Evolutionary conservation across 1,284 basidiomycete genomes (phyloP).

Genomic region (Ceratobasidium papillatum): DNA sequence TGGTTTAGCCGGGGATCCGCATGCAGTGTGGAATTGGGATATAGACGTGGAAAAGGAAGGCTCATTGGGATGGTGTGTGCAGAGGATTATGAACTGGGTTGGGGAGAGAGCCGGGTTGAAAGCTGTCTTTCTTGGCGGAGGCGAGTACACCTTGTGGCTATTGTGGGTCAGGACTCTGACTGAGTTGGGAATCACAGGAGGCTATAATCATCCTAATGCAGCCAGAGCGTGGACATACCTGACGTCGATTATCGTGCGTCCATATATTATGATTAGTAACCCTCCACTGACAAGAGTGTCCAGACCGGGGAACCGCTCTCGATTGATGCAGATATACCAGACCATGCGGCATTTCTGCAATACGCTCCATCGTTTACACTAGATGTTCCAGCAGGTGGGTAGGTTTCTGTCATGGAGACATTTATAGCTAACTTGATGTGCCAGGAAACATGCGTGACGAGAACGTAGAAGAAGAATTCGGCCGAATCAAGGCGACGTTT

Average conservation of each 20-base stretch:
- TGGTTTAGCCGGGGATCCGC: constrained; percentile 84
- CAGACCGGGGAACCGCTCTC: constrained; percentile 65
- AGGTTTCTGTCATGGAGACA: not conserved
- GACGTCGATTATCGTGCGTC: constrained; percentile 74
- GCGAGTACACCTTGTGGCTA: constrained; percentile 52
- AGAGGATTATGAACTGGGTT: constrained; percentile 65
- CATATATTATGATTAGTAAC: not conserved
- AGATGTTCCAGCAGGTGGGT: constrained; percentile 64
- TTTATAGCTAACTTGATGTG: not conserved
- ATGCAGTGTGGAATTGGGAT: constrained; percentile 80
- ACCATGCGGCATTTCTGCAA: constrained; percentile 71
- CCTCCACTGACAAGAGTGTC: constrained; percentile 12
- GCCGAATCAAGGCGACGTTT: constrained; percentile 48
- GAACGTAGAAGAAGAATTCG: constrained; percentile 66
- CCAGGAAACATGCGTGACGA: constrained; percentile 74
- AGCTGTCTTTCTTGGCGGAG: constrained; percentile 72
- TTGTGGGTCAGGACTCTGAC: not conserved
- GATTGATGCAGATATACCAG: constrained; percentile 71
- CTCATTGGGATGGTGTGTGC: constrained; percentile 75
- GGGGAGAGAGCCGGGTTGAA: constrained; percentile 53
- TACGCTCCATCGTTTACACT: constrained; percentile 84
- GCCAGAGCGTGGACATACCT: constrained; percentile 86
- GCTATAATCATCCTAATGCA: constrained; percentile 82
- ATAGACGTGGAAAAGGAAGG: constrained; percentile 62
- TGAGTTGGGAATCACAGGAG: constrained; percentile 60